Base-by-base conservation (phyloP, 169 alveolate genomes). In the Eimeria necatrix region DNA sequence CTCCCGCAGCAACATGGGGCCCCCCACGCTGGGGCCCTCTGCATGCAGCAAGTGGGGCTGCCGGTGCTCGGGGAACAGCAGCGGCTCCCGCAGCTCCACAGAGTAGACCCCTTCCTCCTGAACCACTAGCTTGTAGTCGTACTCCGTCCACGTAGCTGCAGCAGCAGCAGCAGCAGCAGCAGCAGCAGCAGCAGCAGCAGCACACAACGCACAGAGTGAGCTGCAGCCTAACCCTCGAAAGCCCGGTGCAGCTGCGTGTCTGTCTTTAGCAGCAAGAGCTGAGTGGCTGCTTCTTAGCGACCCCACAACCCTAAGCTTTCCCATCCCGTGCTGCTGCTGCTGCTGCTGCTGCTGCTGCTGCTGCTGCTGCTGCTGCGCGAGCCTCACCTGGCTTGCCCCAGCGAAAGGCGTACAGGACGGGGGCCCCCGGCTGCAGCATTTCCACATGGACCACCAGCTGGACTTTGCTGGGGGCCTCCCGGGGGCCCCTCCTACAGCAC, bases 331-430 rank as follows among this genome's bases (percentile, higher is more conserved):
- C n/a, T n/a, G n/a, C n/a, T n/a, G n/a, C n/a, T n/a, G n/a, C n/a
- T n/a, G n/a, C n/a, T n/a, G n/a, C n/a, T n/a, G n/a, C n/a, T n/a
- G n/a, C n/a, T n/a, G n/a, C n/a, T n/a, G n/a, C n/a, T n/a, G n/a
- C n/a, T n/a, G n/a, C n/a, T n/a, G n/a, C n/a, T n/a, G n/a, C n/a
- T n/a, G n/a, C n/a, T n/a, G n/a, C n/a, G n/a, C n/a, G n/a, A 46
- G n/a, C 4, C 89, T 18, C 2, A 80, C 89, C 71, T 80, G 89
- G 89, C n/a, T 80, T 80, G 46, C 89, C 89, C 89, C 89, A 80
- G 7, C 89, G 89, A 52, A 80, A 80, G 46, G 70, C 89, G 20
- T 80, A 80, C 41, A 80, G 51, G 18, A 80, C 89, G n/a, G 89
- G 70, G 8, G 89, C 24, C 61, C 41, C 48, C 51, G 48, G 49